These are phyloP conservation scores for Aspergillus heteromorphus DNA, from an alignment of 495 filamentous ascomycete genomes.

Conservation along the genomic window DNA sequence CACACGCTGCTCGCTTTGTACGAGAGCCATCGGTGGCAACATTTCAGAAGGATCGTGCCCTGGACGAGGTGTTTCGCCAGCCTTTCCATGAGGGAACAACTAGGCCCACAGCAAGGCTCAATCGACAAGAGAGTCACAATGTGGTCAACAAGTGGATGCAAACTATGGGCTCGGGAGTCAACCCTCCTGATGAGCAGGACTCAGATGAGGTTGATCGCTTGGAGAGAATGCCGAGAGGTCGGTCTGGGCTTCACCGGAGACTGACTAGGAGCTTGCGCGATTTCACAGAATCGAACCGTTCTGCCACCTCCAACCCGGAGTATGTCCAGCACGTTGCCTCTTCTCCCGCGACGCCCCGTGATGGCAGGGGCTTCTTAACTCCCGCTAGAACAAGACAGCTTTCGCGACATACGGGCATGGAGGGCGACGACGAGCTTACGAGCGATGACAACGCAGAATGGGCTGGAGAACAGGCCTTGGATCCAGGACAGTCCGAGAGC, in stretches of 20 bases:
- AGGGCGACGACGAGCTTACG: constrained; percentile 88
- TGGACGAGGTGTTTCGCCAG: constrained; percentile 86
- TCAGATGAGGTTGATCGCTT: constrained; percentile 52
- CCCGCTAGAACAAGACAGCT: constrained; percentile 29
- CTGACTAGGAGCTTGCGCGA: constrained; percentile 34
- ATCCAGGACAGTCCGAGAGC: constrained; percentile 29
- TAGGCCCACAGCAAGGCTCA: constrained; percentile 46
- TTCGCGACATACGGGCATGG: constrained; percentile 63
- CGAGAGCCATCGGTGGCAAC: constrained; percentile 80
- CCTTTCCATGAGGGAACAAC: constrained; percentile 45
- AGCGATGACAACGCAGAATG: constrained; percentile 65
- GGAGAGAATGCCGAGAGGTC: constrained; percentile 38
- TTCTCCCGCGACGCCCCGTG: constrained; percentile 27
- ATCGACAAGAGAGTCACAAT: constrained; percentile 62
- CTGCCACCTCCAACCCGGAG: constrained; percentile 55
- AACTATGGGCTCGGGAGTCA: constrained; percentile 56
- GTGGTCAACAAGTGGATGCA: constrained; percentile 87
- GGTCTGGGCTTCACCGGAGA: constrained; percentile 28
- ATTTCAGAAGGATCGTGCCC: constrained; percentile 78
- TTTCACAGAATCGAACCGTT: constrained; percentile 48
- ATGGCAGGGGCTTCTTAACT: constrained; percentile 18
- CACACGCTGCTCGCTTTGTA: constrained; percentile 51
- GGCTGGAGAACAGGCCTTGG: constrained; percentile 22
- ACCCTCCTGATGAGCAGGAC: constrained; percentile 59
- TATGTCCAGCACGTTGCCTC: constrained; percentile 25